Percentiles rank a stretch among this genome's conserved stretches.
Conservation (phyloP, 495 filamentous ascomycete species). For the Mycothermus thermophilus region DNA sequence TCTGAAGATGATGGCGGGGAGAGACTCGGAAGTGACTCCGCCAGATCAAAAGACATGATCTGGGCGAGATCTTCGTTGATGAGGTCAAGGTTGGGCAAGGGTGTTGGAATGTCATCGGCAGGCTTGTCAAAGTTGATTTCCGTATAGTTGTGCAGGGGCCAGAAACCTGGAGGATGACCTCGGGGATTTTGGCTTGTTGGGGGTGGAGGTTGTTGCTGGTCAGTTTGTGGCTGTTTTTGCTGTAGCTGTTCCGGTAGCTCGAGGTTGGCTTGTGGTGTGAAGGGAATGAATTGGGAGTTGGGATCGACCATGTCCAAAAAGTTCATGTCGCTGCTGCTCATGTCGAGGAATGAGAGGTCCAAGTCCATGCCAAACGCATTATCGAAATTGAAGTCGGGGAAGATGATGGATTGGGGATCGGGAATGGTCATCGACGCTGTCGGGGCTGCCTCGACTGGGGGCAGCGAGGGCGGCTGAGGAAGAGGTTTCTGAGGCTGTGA, state of each 20-base stretch:
- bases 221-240: background rate
- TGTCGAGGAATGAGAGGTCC: constrained; percentile 23
- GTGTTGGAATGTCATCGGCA: background rate
- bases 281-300: constrained; percentile 2
- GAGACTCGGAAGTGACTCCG: constrained; percentile 8
- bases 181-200: background rate
- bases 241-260: background rate
- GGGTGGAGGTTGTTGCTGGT: background rate
- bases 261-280: background rate
- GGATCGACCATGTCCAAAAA: constrained; percentile 19
- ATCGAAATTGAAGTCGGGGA: constrained; percentile 15
- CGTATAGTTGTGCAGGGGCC: constrained; percentile 1
- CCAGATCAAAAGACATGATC: constrained; percentile 1
- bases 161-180: background rate
- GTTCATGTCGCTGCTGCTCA: constrained; percentile 16
- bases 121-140: constrained; percentile 10
- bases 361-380: constrained; percentile 15
- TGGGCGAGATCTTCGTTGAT: constrained; percentile 8
- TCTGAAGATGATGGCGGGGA: constrained; percentile 9
- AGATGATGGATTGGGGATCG: constrained; percentile 1
- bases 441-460: no score
- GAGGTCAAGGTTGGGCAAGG: no score
- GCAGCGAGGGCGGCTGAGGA: no score
- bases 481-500: no score
- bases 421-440: no score